phyloP scores from a whole-genome alignment of 2,329 filamentous ascomycete genomes.

The Aspergillus ochraceoroseus region DNA sequence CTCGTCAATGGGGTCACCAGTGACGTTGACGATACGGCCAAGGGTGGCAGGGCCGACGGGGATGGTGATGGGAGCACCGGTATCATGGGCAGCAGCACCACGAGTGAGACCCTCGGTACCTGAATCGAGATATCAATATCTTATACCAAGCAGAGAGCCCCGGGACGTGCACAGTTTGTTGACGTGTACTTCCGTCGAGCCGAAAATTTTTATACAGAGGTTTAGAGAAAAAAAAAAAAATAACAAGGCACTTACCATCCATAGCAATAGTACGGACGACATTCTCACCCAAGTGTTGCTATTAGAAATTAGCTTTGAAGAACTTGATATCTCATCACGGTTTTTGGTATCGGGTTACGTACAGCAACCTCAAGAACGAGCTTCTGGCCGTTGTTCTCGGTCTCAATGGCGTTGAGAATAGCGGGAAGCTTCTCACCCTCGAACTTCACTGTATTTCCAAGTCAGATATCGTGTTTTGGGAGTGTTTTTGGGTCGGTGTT shows the following conservation, averaged over 20 bases:
- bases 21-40: slow-evolving; percentile 99
- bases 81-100: slow-evolving; percentile 79
- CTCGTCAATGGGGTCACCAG: slow-evolving; percentile 99
- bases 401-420: slow-evolving; percentile 96
- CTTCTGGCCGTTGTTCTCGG: slow-evolving; percentile 86
- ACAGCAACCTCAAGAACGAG: slow-evolving; percentile 94
- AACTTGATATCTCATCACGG: slow-evolving; percentile 19
- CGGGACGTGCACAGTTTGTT: too few species aligned
- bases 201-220: too few species aligned
- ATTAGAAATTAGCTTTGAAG: slow-evolving; percentile 25
- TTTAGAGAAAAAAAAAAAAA: slow-evolving; percentile 12
- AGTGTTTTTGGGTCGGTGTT: slow-evolving; percentile 27
- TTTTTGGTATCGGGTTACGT: slow-evolving; percentile 45
- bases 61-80: slow-evolving; percentile 91
- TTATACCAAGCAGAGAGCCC: too few species aligned
- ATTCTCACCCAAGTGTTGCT: slow-evolving; percentile 99
- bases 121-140: slow-evolving; percentile 35
- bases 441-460: slow-evolving; percentile 75
- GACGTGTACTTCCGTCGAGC: too few species aligned
- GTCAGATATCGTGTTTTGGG: slow-evolving; percentile 29
- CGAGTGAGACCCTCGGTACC: slow-evolving; percentile 99
- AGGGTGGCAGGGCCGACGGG: slow-evolving; percentile 90
- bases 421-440: slow-evolving; percentile 85
- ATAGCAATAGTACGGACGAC: slow-evolving; percentile 99
- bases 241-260: slow-evolving; percentile 95